Conservation (phyloP, 1,284 basidiomycete species). For the Rhodofomes roseus region DNA sequence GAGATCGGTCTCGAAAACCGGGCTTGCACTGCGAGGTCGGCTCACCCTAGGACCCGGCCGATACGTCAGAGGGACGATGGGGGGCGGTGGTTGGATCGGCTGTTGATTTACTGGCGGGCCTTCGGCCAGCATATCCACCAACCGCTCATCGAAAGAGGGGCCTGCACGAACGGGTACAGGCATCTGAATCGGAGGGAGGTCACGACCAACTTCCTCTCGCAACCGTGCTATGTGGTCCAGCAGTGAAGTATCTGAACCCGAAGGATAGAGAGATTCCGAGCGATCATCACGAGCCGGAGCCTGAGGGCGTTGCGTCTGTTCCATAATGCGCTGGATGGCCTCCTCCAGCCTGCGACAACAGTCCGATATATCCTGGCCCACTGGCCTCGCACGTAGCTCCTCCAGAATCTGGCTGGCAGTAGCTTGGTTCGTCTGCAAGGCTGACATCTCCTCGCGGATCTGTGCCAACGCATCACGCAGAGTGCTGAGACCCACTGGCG, state of each 20-base stretch:
- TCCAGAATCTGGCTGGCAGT: constrained; percentile 49
- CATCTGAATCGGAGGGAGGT: constrained; percentile 32
- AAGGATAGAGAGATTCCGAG: constrained; percentile 14
- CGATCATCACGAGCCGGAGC: constrained; percentile 17
- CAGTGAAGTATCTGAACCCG: constrained; percentile 21
- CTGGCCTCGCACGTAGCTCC: constrained; percentile 33
- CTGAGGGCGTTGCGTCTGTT: constrained; percentile 12
- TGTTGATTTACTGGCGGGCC: constrained; percentile 35
- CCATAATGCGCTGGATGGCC: constrained; percentile 34
- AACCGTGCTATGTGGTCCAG: constrained; percentile 23
- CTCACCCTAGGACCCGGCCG: constrained; percentile 40
- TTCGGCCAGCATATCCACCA: constrained; percentile 55
- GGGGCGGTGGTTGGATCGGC: constrained; percentile 47
- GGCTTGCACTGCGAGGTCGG: constrained; percentile 44
- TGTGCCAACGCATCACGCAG: constrained; percentile 44
- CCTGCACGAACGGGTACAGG: constrained; percentile 41
- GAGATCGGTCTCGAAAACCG: constrained; percentile 28
- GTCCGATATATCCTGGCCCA: constrained; percentile 31
- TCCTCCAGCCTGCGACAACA: constrained; percentile 37
- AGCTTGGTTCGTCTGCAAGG: constrained; percentile 54
- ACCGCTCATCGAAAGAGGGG: constrained; percentile 50
- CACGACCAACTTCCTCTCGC: constrained; percentile 20
- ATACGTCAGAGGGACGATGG: constrained; percentile 50
- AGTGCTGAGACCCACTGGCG: constrained; percentile 31
- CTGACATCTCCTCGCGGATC: constrained; percentile 48